Conservation (phyloP, 2,329 filamentous ascomycete species). For the Grosmannia penicillata region DNA sequence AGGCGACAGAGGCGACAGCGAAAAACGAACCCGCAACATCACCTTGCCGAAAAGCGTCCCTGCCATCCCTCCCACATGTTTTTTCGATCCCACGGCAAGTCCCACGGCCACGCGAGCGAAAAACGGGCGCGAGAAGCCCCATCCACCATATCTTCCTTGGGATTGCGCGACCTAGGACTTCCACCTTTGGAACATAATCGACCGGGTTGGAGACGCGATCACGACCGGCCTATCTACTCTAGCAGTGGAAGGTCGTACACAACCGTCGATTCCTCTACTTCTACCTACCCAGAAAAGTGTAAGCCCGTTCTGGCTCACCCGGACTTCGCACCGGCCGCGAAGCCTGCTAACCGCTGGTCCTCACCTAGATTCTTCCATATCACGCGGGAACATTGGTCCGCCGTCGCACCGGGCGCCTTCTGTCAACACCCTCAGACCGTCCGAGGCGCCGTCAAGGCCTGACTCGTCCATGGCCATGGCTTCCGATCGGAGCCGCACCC, state of each 20-base stretch:
- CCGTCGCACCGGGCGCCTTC: slow-evolving; percentile 26
- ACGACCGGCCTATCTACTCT: slow-evolving; percentile 13
- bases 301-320: slow-evolving; percentile 11
- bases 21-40: no score
- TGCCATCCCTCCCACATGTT: slow-evolving; percentile 23
- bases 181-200: slow-evolving; percentile 12
- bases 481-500: slow-evolving; percentile 60
- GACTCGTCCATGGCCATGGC: slow-evolving; percentile 46
- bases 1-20: no score
- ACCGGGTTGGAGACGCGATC: slow-evolving; percentile 14
- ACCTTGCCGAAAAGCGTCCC: no score
- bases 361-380: slow-evolving; percentile 23
- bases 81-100: slow-evolving; percentile 26
- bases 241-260: slow-evolving; percentile 13
- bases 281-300: slow-evolving; percentile 20
- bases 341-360: slow-evolving; percentile 12
- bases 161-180: slow-evolving; percentile 24
- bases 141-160: slow-evolving; percentile 15
- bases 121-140: slow-evolving; percentile 21
- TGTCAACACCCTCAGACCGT: slow-evolving; percentile 20
- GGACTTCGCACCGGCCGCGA: background rate
- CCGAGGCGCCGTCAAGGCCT: slow-evolving; percentile 22
- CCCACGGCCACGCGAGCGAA: slow-evolving; percentile 22
- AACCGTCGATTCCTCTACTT: slow-evolving; percentile 1
- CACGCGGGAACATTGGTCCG: slow-evolving; percentile 20